Evolutionary conservation across 1,284 basidiomycete species (phyloP).

Genomic region (Acaromyces ingoldii): DNA sequence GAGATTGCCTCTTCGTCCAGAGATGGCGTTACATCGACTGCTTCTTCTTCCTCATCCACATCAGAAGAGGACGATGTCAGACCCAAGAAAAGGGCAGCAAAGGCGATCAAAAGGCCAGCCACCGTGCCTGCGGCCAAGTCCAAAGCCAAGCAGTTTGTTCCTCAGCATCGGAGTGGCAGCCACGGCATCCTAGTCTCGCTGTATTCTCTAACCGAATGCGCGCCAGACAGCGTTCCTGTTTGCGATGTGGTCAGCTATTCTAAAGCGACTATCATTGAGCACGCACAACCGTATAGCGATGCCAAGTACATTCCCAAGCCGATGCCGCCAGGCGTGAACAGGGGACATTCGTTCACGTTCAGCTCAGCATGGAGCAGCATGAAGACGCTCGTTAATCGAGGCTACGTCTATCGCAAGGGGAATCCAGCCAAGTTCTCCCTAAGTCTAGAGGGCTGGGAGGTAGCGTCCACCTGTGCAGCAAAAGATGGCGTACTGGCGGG

Average conservation of each 20-base stretch:
- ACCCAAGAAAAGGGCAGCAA: slow-evolving; percentile 4
- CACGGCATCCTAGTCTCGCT: slow-evolving; percentile 47
- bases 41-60: not conserved
- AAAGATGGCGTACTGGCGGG: not conserved
- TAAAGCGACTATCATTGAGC: slow-evolving; percentile 42
- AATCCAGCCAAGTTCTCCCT: slow-evolving; percentile 44
- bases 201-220: slow-evolving; percentile 16
- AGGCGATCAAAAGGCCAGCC: not conserved
- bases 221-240: slow-evolving; percentile 14
- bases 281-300: slow-evolving; percentile 40
- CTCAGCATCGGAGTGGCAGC: slow-evolving; percentile 41
- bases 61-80: slow-evolving; percentile 10
- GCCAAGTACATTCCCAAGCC: slow-evolving; percentile 28
- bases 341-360: slow-evolving; percentile 13
- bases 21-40: not conserved
- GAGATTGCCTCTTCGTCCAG: not conserved
- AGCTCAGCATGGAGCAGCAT: slow-evolving; percentile 48
- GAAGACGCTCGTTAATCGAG: slow-evolving; percentile 48
- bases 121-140: not conserved
- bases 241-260: slow-evolving; percentile 4
- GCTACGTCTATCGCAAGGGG: slow-evolving; percentile 42
- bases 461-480: slow-evolving; percentile 21
- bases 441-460: slow-evolving; percentile 35
- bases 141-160: slow-evolving; percentile 36
- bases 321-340: slow-evolving; percentile 2